phyloP scores from a whole-genome alignment of 805 yeast species.

The Debaryomyces tyrocola region DNA sequence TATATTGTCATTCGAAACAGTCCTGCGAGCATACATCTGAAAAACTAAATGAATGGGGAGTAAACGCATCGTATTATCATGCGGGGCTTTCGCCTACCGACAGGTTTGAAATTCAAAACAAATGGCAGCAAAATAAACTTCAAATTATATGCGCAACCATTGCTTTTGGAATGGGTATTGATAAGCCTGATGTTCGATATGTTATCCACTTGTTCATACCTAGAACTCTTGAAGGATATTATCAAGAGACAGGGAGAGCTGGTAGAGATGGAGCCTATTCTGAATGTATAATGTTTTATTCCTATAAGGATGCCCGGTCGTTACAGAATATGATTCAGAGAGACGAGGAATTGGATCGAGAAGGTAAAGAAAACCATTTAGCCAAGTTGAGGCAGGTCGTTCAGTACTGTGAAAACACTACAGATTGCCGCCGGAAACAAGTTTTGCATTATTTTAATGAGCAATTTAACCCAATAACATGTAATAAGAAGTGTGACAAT shows the following conservation, averaged over 20 bases:
- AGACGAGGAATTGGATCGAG: conserved; percentile 65
- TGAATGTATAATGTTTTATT: conserved; percentile 80
- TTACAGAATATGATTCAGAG: conserved; percentile 75
- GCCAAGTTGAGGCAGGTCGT: conserved; percentile 78
- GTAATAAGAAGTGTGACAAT: conserved; percentile 81
- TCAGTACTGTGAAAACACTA: conserved; percentile 85
- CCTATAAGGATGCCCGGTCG: conserved; percentile 74
- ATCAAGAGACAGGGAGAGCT: conserved; percentile 98
- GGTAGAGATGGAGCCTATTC: conserved; percentile 91
- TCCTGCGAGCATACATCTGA: conserved; percentile 82
- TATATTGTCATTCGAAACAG: conserved; percentile 88
- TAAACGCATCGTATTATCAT: conserved; percentile 78
- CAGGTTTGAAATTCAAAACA: conserved; percentile 65
- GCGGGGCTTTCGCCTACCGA: conserved; percentile 91
- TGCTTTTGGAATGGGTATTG: conserved; percentile 99
- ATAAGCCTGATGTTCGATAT: conserved; percentile 90
- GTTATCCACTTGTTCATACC: conserved; percentile 90
- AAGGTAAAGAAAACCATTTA: conserved; percentile 72
- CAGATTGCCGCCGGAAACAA: conserved; percentile 88
- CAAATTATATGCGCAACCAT: conserved; percentile 94
- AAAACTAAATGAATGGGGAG: conserved; percentile 56
- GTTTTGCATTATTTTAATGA: conserved; percentile 92
- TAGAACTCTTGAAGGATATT: conserved; percentile 89
- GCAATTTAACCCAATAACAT: conserved; percentile 61
- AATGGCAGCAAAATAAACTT: conserved; percentile 74